Evolutionary conservation across 2,329 filamentous ascomycete genomes (phyloP).

Genomic region (Cladophialophora bantiana): DNA sequence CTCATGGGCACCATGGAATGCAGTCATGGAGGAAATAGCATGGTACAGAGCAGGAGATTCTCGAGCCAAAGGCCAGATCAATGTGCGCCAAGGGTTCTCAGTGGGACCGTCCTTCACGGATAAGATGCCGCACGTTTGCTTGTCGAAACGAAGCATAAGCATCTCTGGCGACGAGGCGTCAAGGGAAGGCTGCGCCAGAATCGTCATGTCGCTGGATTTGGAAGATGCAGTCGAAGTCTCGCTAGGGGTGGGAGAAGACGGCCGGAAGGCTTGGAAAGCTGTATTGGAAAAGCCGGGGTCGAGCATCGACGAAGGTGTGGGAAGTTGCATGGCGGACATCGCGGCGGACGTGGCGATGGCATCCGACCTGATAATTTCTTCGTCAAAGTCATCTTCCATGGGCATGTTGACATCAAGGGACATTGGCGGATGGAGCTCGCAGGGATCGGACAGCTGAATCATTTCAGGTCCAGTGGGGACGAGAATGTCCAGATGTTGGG

Average conservation of each 20-base stretch:
- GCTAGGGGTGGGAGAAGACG: constrained; percentile 46
- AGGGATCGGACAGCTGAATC: constrained; percentile 48
- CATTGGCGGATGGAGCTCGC: constrained; percentile 42
- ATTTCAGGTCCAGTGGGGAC: constrained; percentile 56
- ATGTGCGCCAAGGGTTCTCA: constrained; percentile 74
- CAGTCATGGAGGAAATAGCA: constrained; percentile 72
- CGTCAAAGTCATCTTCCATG: constrained; percentile 61
- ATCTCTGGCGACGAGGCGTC: constrained; percentile 64
- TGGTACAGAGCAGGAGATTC: constrained; percentile 71
- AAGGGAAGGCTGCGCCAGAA: constrained; percentile 55
- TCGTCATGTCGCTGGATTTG: constrained; percentile 36
- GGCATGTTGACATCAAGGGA: constrained; percentile 40
- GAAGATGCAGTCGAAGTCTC: constrained; percentile 46
- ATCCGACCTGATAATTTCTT: constrained; percentile 59
- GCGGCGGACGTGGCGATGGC: constrained; percentile 24
- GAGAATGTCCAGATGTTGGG: constrained; percentile 57
- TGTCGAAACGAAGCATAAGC: constrained; percentile 68
- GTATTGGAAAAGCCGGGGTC: constrained; percentile 7
- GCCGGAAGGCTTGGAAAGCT: constrained; percentile 29
- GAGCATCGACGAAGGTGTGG: constrained; percentile 12
- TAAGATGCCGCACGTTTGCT: constrained; percentile 72
- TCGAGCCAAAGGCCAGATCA: constrained; percentile 72
- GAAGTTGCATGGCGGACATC: constrained; percentile 17
- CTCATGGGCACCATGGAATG: constrained; percentile 64
- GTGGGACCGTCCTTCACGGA: constrained; percentile 73